A percentile compares a stretch with the other conserved stretches of the same genome.
Evolutionary conservation across 441 rosid species (phyloP).

Genomic region (Croton laevigatus): DNA sequence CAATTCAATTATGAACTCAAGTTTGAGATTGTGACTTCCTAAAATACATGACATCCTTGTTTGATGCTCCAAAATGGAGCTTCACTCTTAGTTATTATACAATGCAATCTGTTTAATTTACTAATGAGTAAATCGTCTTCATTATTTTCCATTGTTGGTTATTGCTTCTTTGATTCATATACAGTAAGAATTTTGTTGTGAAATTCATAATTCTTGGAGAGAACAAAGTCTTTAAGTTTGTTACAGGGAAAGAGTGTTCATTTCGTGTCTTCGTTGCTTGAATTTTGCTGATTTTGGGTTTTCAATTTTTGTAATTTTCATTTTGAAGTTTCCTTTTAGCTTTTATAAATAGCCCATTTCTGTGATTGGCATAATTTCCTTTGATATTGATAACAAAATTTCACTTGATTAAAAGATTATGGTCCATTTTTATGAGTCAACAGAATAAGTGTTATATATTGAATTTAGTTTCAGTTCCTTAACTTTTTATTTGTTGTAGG

Average conservation of each 20-base stretch:
- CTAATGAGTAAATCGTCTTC: too few species aligned
- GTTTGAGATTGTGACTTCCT: background rate
- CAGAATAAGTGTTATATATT: background rate
- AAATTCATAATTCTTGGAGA: too few species aligned
- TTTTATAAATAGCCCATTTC: background rate
- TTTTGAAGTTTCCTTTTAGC: constrained; percentile 1
- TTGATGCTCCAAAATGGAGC: background rate
- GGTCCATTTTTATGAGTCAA: background rate
- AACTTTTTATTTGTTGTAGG: constrained; percentile 47
- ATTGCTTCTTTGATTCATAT: too few species aligned
- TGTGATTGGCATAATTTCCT: constrained; percentile 3
- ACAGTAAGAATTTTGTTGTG: too few species aligned
- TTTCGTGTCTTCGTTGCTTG: too few species aligned
- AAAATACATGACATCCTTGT: background rate
- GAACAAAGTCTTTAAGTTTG: too few species aligned
- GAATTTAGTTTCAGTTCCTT: background rate
- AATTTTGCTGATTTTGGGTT: too few species aligned
- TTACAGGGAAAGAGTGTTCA: too few species aligned
- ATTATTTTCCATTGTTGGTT: too few species aligned
- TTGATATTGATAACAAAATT: constrained; percentile 13
- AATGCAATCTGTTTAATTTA: background rate
- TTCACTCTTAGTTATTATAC: background rate
- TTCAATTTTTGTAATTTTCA: background rate
- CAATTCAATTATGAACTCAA: background rate
- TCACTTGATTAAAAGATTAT: constrained; percentile 1